Percentiles rank a stretch among this genome's conserved stretches.
Evolutionary conservation across 495 filamentous ascomycete genomes (phyloP).

Genomic region (Chaetomium cochliodes): DNA sequence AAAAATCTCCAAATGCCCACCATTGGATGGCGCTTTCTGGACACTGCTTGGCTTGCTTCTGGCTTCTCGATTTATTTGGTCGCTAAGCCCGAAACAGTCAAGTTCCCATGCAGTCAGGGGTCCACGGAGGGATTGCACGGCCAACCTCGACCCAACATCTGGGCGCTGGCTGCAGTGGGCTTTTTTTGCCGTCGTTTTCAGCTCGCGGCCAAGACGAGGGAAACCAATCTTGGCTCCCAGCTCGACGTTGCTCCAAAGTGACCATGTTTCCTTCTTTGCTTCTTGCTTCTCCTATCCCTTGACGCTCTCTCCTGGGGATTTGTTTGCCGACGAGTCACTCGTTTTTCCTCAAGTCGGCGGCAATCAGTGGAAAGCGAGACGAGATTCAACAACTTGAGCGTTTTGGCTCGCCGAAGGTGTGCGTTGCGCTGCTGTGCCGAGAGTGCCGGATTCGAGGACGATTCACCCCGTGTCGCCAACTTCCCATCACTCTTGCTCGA

Average conservation of each 20-base stretch:
- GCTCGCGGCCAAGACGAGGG: neutral
- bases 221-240: neutral
- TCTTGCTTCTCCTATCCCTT: neutral
- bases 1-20: neutral
- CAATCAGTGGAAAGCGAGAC: neutral
- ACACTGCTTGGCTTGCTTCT: slow-evolving; percentile 12
- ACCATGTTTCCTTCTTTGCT: slow-evolving; percentile 3
- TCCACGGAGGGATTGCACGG: neutral
- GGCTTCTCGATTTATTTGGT: slow-evolving; percentile 9
- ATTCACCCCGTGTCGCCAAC: neutral
- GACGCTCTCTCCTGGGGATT: neutral
- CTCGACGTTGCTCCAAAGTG: neutral
- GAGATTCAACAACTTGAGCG: neutral
- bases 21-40: slow-evolving; percentile 7
- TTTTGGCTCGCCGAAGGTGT: neutral
- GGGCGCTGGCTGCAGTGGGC: neutral
- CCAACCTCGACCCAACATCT: neutral
- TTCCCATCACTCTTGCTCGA: too few relatives aligned
- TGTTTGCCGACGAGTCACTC: slow-evolving; percentile 18
- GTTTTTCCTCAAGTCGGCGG: slow-evolving; percentile 16
- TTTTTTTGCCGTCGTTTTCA: slow-evolving; percentile 4
- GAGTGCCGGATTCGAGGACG: neutral
- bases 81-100: slow-evolving; percentile 5
- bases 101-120: neutral
- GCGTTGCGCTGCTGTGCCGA: neutral